Base-by-base conservation (phyloP, 208 protist species). In the Leishmania mexicana region DNA sequence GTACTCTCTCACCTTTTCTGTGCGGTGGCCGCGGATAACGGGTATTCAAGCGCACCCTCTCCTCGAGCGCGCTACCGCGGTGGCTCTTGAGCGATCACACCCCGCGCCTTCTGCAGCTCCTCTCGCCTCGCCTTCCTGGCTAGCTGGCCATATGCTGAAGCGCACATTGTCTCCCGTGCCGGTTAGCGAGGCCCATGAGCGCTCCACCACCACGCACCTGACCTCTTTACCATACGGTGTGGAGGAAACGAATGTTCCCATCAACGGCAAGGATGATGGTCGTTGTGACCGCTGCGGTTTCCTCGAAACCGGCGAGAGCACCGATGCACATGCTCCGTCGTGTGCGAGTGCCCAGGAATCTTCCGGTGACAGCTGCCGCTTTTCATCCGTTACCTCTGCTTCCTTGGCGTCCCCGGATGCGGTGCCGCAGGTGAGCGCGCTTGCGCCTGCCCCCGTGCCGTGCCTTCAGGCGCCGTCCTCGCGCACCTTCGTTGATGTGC, bases 401-500 rank as follows among this genome's bases (percentile, higher is more conserved):
- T 24, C 35, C 2, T 7, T 62, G 28, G 73, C 28, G 15, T 17
- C n/a, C 6, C 47, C 49, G 35, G 19, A 51, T 76, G 73, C 51
- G 24, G 49, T 8, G 47, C 35, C 19, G 68, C 35, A 73, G 35
- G 21, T 31, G 13, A 51, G 17, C n/a, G 53, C 51, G 53, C 53
- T 45, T 7, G 28, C 53, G 74, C 49, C 53, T 38, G 75, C 38
- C 54, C 21, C 54, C 40, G 35, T 35, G 51, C 35, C 72, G 31
- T 42, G n/a, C 47, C 0, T 21, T 17, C 31, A 17, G 71, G 19
- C 42, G 3, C 11, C n/a, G 15, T 2, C 28, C 4, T 13, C 35
- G 10, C 11, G 53, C 73, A 64, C 58, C 64, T 67, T 57, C 15
- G 77, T 68, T 38, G 72, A 85, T 47, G 83, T 86, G 57, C 83